Conservation (phyloP, 805 yeast genomes). For the Saturnispora kantuleensis region DNA sequence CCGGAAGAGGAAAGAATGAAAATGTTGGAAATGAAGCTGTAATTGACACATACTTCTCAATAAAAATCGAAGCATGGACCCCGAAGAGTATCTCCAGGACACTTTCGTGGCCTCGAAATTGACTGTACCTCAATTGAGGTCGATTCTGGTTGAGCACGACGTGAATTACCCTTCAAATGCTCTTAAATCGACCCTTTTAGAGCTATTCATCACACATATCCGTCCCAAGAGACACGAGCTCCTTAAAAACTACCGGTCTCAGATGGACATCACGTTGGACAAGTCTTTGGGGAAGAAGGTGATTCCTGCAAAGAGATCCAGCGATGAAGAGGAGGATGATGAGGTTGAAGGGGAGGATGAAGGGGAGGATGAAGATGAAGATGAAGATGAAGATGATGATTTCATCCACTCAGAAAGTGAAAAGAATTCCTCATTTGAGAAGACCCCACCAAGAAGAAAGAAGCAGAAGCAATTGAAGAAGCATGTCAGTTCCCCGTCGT, state of each 20-base stretch:
- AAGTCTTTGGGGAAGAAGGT: background rate
- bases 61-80: conserved; percentile 23
- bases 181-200: conserved; percentile 56
- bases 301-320: conserved; percentile 10
- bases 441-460: conserved; percentile 4
- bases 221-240: conserved; percentile 37
- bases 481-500: background rate
- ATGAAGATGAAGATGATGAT: no score
- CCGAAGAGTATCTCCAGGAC: conserved; percentile 27
- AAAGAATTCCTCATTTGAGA: conserved; percentile 5
- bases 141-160: conserved; percentile 52
- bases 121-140: conserved; percentile 62
- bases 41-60: background rate
- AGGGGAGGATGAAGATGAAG: no score
- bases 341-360: no score
- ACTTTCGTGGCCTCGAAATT: conserved; percentile 58
- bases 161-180: conserved; percentile 53
- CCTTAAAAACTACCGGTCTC: conserved; percentile 22
- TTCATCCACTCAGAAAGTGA: no score
- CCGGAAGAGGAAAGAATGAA: background rate
- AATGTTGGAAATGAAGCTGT: conserved; percentile 1
- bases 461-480: background rate
- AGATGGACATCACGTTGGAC: conserved; percentile 1
- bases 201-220: conserved; percentile 47
- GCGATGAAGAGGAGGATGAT: background rate